A percentile compares a stretch with the other conserved stretches of the same genome.
These are phyloP conservation scores for Sphagnurus paluster DNA, from an alignment of 1,284 basidiomycete genomes.

Conservation along the genomic window DNA sequence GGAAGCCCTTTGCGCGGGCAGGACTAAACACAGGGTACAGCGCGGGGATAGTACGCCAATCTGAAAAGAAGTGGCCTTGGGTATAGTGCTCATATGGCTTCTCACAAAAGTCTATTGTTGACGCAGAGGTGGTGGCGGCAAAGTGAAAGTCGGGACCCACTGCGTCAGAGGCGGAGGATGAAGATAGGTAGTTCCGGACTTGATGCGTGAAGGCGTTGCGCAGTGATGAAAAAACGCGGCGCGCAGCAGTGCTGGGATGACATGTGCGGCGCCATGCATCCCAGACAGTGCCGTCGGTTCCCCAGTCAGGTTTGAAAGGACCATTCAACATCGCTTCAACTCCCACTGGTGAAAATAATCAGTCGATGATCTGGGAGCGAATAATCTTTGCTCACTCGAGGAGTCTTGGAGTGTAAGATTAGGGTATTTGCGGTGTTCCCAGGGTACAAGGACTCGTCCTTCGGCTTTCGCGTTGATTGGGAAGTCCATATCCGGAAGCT, in stretches of 20 bases:
- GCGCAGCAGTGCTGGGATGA: conserved; percentile 73
- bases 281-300: conserved; percentile 83
- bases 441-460: conserved; percentile 86
- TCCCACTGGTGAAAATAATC: conserved; percentile 42
- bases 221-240: conserved; percentile 79
- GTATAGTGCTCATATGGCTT: conserved; percentile 81
- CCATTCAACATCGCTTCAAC: conserved; percentile 63
- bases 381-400: conserved; percentile 38
- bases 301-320: conserved; percentile 84
- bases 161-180: conserved; percentile 20
- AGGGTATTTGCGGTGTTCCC: conserved; percentile 73
- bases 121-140: conserved; percentile 50
- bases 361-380: conserved; percentile 13
- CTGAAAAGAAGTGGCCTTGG: conserved; percentile 95
- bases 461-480: conserved; percentile 91
- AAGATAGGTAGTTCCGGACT: conserved; percentile 29
- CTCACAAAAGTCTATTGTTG: conserved; percentile 75
- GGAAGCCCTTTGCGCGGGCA: conserved; percentile 79
- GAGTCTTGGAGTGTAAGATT: conserved; percentile 65
- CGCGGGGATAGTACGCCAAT: conserved; percentile 85
- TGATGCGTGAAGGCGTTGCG: conserved; percentile 34
- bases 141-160: conserved; percentile 64
- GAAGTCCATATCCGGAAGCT: conserved; percentile 91
- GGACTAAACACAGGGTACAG: conserved; percentile 92
- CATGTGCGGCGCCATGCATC: conserved; percentile 91